Evolutionary conservation across 257 asterid genomes (phyloP).

Genomic region (Petunia axillaris): DNA sequence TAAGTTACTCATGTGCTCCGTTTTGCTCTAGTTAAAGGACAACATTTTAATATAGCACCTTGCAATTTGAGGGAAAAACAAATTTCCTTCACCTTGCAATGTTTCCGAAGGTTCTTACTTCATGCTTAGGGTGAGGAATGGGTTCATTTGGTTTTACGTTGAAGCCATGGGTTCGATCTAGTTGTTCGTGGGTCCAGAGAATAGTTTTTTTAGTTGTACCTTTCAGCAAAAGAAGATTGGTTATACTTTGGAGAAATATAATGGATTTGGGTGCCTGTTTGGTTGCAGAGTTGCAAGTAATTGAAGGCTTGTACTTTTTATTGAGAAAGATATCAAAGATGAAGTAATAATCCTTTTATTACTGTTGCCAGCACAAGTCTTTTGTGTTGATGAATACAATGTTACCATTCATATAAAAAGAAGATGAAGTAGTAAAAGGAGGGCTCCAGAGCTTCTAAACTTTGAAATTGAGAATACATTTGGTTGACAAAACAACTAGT

Average conservation of each 20-base stretch:
- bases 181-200: no score
- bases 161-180: no score
- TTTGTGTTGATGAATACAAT: no score
- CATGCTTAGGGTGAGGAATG: not conserved
- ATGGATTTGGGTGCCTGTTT: not conserved
- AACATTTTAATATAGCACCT: no score
- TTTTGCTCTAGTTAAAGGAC: not conserved
- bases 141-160: not conserved
- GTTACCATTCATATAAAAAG: no score
- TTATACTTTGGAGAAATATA: not conserved
- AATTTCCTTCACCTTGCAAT: not conserved
- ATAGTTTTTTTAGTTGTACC: no score
- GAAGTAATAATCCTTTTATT: not conserved
- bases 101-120: not conserved
- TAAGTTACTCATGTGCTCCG: not conserved
- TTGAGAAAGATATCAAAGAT: constrained; percentile 16
- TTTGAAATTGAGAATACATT: not conserved
- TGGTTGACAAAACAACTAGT: not conserved
- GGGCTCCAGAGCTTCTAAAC: not conserved
- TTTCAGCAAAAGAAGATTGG: not conserved
- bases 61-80: not conserved
- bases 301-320: constrained; percentile 5
- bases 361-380: no score
- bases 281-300: not conserved
- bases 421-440: constrained; percentile 19